These are phyloP conservation scores for Fraxinus floribunda DNA, from an alignment of 305 asterid genomes.

Conservation along the genomic window DNA sequence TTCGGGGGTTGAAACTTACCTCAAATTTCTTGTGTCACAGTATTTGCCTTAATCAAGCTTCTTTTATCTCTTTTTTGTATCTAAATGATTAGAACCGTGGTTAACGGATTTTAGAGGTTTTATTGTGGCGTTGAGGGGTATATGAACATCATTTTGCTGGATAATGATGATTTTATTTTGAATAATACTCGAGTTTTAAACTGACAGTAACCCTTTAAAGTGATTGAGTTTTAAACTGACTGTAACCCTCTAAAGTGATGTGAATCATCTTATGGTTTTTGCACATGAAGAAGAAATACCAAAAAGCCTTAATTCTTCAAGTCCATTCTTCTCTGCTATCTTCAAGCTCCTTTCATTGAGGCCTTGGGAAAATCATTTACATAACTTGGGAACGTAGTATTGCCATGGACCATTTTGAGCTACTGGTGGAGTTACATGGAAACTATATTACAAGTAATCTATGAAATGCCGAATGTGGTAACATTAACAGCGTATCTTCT, in stretches of 20 bases:
- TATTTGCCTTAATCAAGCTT: constrained; percentile 15
- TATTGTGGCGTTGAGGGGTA: background rate
- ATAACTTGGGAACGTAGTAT: background rate
- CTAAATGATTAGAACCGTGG: background rate
- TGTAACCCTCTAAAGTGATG: background rate
- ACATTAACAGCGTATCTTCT: too few species aligned
- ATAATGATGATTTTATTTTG: background rate
- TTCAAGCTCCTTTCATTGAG: background rate
- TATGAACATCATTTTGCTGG: background rate
- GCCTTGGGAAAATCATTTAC: background rate
- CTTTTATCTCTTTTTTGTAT: constrained; percentile 7
- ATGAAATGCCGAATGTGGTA: background rate
- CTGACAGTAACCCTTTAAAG: background rate
- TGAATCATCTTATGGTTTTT: background rate
- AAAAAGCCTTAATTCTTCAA: background rate
- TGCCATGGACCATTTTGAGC: background rate
- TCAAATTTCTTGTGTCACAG: constrained; percentile 13
- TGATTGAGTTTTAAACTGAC: background rate
- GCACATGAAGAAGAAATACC: background rate
- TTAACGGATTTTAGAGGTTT: background rate
- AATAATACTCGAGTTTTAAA: background rate
- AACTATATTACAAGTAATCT: background rate
- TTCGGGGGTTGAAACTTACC: background rate
- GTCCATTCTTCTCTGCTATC: background rate
- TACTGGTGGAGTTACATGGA: background rate